These are phyloP conservation scores for Sanghuangporus sanghuang DNA, from an alignment of 1,284 basidiomycete species.

Conservation along the genomic window DNA sequence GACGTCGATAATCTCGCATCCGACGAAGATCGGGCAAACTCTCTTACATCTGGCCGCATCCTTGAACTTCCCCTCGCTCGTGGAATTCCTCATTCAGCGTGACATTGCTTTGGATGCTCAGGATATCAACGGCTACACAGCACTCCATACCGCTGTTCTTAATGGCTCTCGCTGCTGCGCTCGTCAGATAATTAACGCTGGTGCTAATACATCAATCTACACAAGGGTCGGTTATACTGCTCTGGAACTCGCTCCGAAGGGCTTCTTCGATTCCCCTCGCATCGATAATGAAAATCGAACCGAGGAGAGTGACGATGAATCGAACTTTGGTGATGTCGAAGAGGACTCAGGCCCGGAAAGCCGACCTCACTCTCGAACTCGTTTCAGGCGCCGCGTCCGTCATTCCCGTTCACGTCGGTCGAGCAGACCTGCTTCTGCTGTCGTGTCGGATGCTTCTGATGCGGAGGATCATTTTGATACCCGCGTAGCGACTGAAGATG, in stretches of 20 bases:
- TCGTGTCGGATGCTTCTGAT: constrained; percentile 15
- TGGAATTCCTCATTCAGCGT: constrained; percentile 66
- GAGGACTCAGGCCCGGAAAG: constrained; percentile 51
- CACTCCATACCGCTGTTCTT: constrained; percentile 84
- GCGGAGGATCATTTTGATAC: constrained; percentile 8
- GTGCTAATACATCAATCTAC: constrained; percentile 76
- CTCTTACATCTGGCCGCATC: constrained; percentile 85
- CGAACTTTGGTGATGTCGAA: constrained; percentile 62
- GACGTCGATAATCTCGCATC: constrained; percentile 53
- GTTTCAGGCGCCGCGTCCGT: constrained; percentile 27
- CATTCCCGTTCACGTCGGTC: constrained; percentile 13
- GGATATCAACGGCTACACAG: constrained; percentile 88
- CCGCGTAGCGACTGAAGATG: constrained; percentile 9
- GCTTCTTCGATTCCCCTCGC: constrained; percentile 40
- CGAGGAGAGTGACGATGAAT: constrained; percentile 54
- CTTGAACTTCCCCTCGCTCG: constrained; percentile 73
- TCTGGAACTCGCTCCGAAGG: constrained; percentile 66
- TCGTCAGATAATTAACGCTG: constrained; percentile 65
- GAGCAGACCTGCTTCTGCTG: constrained; percentile 11
- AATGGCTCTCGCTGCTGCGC: constrained; percentile 64
- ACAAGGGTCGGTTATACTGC: constrained; percentile 77
- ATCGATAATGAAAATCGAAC: constrained; percentile 31
- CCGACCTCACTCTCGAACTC: constrained; percentile 26
- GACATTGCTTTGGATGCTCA: constrained; percentile 79
- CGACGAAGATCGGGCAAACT: constrained; percentile 70